Percentiles rank a stretch among this genome's conserved stretches.
Evolutionary conservation across 805 yeast species (phyloP).

Genomic region (Pichia occidentalis): DNA sequence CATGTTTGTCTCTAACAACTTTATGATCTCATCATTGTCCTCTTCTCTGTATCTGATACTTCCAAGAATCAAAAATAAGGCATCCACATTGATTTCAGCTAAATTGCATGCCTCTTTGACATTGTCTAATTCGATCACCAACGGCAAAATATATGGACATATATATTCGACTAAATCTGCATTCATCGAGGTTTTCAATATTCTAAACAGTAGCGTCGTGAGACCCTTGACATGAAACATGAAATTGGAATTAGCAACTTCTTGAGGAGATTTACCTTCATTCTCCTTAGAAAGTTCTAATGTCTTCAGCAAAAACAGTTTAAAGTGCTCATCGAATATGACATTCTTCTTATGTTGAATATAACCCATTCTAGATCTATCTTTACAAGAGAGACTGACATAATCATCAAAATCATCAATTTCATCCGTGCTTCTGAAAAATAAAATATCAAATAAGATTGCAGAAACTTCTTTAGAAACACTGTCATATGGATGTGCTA

Average conservation of each 20-base stretch:
- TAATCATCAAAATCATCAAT: slow-evolving; percentile 32
- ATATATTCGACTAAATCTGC: slow-evolving; percentile 47
- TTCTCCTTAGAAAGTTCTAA: slow-evolving; percentile 29
- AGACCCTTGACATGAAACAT: slow-evolving; percentile 61
- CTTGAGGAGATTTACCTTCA: slow-evolving; percentile 42
- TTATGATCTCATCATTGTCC: slow-evolving; percentile 37
- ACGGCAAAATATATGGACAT: slow-evolving; percentile 53
- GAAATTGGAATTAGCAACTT: slow-evolving; percentile 51
- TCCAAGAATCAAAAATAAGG: slow-evolving; percentile 40
- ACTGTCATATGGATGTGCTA: slow-evolving; percentile 64
- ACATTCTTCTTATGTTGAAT: slow-evolving; percentile 17
- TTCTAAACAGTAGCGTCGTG: slow-evolving; percentile 49
- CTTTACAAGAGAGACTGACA: slow-evolving; percentile 26
- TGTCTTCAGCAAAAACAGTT: slow-evolving; percentile 39
- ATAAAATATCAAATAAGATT: slow-evolving; percentile 37
- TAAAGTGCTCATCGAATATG: slow-evolving; percentile 32
- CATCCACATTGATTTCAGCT: slow-evolving; percentile 51
- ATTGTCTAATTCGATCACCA: slow-evolving; percentile 53
- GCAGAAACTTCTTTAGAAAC: slow-evolving; percentile 67
- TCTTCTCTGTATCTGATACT: slow-evolving; percentile 39
- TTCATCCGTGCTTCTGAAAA: slow-evolving; percentile 16
- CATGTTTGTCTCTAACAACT: slow-evolving; percentile 37
- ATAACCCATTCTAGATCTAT: slow-evolving; percentile 28
- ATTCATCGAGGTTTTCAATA: slow-evolving; percentile 49
- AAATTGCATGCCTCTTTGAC: slow-evolving; percentile 78